phyloP scores from a whole-genome alignment of 768 basidiomycete genomes.

The Lentinula raphanica region DNA sequence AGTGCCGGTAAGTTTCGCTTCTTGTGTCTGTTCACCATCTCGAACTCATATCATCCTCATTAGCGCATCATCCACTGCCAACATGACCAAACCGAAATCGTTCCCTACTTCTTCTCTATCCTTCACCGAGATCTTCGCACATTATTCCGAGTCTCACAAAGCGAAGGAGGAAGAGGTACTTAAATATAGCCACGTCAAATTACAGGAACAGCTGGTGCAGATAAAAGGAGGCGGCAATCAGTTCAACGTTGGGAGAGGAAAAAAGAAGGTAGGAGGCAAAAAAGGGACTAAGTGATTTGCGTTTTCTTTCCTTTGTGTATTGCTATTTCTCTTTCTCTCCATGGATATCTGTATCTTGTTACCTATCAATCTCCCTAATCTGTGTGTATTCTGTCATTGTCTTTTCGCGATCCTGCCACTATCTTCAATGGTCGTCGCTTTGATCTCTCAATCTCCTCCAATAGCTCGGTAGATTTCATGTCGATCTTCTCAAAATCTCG shows the following conservation, averaged over 20 bases:
- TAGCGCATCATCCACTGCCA: neutral
- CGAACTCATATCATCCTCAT: neutral
- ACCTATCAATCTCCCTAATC: no score
- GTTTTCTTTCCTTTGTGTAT: neutral
- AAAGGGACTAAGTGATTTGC: neutral
- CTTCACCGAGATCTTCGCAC: neutral
- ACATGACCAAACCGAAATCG: slow-evolving; percentile 1
- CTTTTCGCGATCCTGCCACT: no score
- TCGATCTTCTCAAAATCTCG: neutral
- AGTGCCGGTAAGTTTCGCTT: slow-evolving; percentile 6
- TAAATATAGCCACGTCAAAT: neutral
- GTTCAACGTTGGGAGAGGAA: neutral
- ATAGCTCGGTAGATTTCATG: neutral
- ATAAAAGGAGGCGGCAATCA: neutral
- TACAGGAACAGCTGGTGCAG: neutral
- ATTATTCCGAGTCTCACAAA: neutral
- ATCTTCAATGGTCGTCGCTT: no score
- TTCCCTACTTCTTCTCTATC: neutral
- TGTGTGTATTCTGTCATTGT: no score
- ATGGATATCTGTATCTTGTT: neutral
- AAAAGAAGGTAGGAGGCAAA: neutral
- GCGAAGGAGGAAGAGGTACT: slow-evolving; percentile 4
- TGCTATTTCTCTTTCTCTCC: neutral
- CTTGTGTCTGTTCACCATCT: neutral
- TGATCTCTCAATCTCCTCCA: no score